phyloP scores from a whole-genome alignment of 2,329 filamentous ascomycete species.

The Diaporthe vexans region DNA sequence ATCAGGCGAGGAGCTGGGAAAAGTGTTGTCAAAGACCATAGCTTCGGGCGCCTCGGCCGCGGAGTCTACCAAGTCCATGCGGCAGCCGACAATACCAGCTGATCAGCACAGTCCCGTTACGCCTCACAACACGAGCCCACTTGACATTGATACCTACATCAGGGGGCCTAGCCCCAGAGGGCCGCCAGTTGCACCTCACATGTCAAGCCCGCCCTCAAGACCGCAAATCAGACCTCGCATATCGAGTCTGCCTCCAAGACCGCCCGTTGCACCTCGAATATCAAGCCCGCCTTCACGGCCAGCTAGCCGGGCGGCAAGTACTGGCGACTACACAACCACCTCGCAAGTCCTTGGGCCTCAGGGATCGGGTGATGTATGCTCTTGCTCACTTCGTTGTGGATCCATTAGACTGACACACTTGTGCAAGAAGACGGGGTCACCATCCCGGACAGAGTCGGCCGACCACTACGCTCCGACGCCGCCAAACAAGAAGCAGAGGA shows the following conservation, averaged over 20 bases:
- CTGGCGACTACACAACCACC: not conserved
- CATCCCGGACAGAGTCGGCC: not conserved
- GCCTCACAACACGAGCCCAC: not conserved
- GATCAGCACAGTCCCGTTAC: not conserved
- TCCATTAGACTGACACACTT: not conserved
- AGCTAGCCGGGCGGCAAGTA: not conserved
- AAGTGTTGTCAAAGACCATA: not conserved
- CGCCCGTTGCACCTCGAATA: not conserved
- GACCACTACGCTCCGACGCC: not conserved
- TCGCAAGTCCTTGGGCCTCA: not conserved
- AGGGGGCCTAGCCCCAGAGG: not conserved
- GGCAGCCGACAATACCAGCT: not conserved
- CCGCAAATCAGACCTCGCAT: not conserved
- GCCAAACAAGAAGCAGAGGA: not conserved
- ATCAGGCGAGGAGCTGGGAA: not conserved
- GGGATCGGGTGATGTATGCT: not conserved
- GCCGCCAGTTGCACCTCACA: not conserved
- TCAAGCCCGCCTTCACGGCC: not conserved
- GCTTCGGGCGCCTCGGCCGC: not conserved
- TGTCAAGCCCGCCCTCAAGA: not conserved
- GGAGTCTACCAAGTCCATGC: not conserved
- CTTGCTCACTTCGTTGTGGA: not conserved
- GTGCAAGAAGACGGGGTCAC: constrained; percentile 7
- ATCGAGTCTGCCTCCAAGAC: not conserved
- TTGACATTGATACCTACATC: not conserved